A percentile compares a stretch with the other conserved stretches of the same genome.
Evolutionary conservation across 805 yeast genomes (phyloP).

Genomic region (Komagataella populi): DNA sequence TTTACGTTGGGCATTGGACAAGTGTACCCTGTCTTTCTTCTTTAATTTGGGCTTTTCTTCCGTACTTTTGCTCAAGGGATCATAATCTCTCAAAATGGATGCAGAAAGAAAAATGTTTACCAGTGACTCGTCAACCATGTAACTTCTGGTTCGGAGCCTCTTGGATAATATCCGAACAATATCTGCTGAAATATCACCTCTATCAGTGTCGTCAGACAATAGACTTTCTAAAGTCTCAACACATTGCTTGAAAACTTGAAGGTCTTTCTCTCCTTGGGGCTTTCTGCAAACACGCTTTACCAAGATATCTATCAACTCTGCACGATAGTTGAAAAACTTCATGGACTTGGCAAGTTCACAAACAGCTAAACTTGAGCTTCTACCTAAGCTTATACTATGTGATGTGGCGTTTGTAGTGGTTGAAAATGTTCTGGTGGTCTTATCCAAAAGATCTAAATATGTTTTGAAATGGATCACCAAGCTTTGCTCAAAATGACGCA

Average conservation of each 20-base stretch:
- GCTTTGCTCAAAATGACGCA: constrained; percentile 72
- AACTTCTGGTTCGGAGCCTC: constrained; percentile 60
- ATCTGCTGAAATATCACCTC: constrained; percentile 73
- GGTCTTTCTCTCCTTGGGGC: constrained; percentile 31
- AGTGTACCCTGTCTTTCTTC: constrained; percentile 82
- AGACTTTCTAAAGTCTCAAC: constrained; percentile 54
- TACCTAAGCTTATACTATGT: constrained; percentile 31
- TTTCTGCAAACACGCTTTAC: constrained; percentile 54
- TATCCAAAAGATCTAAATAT: constrained; percentile 45
- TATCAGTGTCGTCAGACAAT: constrained; percentile 61
- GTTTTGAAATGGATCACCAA: constrained; percentile 55
- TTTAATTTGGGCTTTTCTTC: constrained; percentile 35
- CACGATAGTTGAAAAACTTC: constrained; percentile 69
- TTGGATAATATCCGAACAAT: constrained; percentile 54
- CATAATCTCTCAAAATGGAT: constrained; percentile 54
- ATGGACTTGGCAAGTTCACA: constrained; percentile 61
- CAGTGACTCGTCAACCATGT: constrained; percentile 73
- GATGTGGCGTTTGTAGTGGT: constrained; percentile 13
- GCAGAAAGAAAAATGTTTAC: constrained; percentile 60
- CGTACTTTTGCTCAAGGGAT: constrained; percentile 45
- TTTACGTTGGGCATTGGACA: constrained; percentile 83
- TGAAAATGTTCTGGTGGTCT: constrained; percentile 19
- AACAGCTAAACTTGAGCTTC: constrained; percentile 58
- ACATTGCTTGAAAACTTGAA: constrained; percentile 40
- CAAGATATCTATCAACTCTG: constrained; percentile 56